Conservation (phyloP, 768 basidiomycete species). For the Melanogaster broomeanus region DNA sequence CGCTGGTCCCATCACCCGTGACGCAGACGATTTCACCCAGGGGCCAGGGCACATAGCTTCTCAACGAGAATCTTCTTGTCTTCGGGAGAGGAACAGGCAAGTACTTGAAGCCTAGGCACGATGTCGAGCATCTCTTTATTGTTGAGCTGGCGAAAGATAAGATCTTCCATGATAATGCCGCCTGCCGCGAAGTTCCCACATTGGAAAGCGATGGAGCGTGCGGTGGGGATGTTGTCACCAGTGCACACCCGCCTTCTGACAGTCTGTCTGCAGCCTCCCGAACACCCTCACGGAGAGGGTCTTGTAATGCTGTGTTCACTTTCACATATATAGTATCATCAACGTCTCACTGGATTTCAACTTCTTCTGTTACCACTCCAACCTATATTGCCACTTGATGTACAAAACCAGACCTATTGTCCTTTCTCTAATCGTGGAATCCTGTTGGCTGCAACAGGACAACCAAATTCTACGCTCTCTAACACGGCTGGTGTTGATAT, state of each 20-base stretch:
- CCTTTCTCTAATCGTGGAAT: no score
- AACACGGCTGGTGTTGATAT: no score
- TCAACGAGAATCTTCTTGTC: conserved; percentile 94
- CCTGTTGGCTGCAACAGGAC: no score
- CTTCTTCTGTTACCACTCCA: no score
- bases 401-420: no score
- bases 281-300: conserved; percentile 92
- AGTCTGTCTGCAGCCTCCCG: conserved; percentile 87
- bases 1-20: conserved; percentile 98
- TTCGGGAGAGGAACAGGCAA: conserved; percentile 95
- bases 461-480: no score
- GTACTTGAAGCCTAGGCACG: conserved; percentile 89
- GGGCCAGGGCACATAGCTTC: conserved; percentile 72
- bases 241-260: conserved; percentile 78
- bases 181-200: conserved; percentile 94
- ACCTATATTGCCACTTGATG: no score
- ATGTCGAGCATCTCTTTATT: conserved; percentile 75
- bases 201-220: conserved; percentile 80
- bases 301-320: no score
- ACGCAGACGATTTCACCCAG: conserved; percentile 94
- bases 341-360: no score
- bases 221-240: conserved; percentile 80
- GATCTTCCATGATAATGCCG: conserved; percentile 98
- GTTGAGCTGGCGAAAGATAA: conserved; percentile 80
- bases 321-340: no score